Evolutionary conservation across 345 rosid genomes (phyloP), one percentile per base, ranked within the genome.

Genomic region (Turnera subulata): DNA sequence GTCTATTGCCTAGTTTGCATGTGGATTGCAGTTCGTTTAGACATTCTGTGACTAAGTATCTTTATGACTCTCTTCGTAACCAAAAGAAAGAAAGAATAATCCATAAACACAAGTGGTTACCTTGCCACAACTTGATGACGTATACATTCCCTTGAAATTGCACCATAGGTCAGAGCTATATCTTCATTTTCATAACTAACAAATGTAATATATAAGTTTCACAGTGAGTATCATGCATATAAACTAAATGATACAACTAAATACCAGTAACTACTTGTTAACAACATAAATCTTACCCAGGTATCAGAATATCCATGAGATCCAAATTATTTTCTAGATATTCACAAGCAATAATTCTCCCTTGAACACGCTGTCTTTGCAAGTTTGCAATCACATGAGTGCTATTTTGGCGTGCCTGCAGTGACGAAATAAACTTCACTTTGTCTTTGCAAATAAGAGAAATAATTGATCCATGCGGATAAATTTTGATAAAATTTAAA

Each of bases 91-190:
- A n/a, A n/a, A n/a, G n/a, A n/a, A n/a, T n/a, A n/a, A n/a, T n/a
- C n/a, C n/a, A n/a, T n/a, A n/a, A n/a, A n/a, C n/a, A n/a, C n/a
- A n/a, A n/a, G n/a, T n/a, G n/a, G 63, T 68, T 51, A 76, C 84
- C 59, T 71, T 13, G 81, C 81, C 22, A 74, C 72, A 32, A 40
- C 46, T 55, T 80, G 84, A 61, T 80, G 84, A 6, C 84, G 76
- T 46, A 76, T 66, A 65, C 81, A 80, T 58, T 80, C 84, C 67
- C 81, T 80, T 48, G 63, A 64, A 38, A 80, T 72, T 23, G 81
- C 45, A 42, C 84, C 81, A 58, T 76, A 74, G 46, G 75, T 71
- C 48, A 77, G 48, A 33, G 81, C 81, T 65, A 76, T 71, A 33
- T 73, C 82, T 48, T 54, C 53, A 12, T 68, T 71, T 53, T 59